Conservation (phyloP, 768 basidiomycete species). For the button mushroom (Agaricus bisporus) region DNA sequence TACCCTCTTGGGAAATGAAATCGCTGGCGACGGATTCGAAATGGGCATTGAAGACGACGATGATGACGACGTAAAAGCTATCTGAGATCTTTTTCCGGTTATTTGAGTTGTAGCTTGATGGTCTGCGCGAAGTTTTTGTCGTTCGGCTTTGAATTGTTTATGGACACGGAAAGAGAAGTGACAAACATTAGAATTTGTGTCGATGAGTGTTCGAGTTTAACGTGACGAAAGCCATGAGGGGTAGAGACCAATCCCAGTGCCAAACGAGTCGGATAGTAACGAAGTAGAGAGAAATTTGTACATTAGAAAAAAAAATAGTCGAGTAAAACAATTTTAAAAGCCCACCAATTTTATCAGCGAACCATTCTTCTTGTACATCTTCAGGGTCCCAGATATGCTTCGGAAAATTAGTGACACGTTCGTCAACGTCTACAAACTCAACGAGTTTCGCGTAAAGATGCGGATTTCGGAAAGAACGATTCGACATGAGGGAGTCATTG, state of each 20-base stretch:
- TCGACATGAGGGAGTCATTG: conserved; percentile 92
- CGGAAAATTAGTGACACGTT: conserved; percentile 81
- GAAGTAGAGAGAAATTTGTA: conserved; percentile 16
- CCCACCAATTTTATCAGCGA: conserved; percentile 75
- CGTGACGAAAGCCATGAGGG: conserved; percentile 13
- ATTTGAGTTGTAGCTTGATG: conserved; percentile 47
- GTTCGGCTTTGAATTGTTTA: conserved; percentile 38
- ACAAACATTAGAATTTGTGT: conserved; percentile 11
- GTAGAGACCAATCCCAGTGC: conserved; percentile 7
- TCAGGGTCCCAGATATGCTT: conserved; percentile 67
- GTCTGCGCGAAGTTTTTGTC: conserved; percentile 60
- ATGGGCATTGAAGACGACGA: conserved; percentile 2
- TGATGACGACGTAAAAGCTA: conserved; percentile 44
- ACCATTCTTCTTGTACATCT: conserved; percentile 62
- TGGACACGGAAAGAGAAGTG: conserved; percentile 8
- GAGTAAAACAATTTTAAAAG: conserved; percentile 11
- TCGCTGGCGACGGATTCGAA: neutral
- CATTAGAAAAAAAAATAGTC: conserved; percentile 15
- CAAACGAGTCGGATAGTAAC: conserved; percentile 1
- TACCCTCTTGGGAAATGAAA: neutral
- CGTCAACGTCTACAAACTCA: conserved; percentile 89
- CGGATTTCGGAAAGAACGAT: conserved; percentile 91
- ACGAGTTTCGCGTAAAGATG: conserved; percentile 95
- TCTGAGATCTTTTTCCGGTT: conserved; percentile 50
- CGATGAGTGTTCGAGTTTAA: neutral